Conservation (phyloP, 176 grass and related monocot genomes). For the Saccharum officinarum region DNA sequence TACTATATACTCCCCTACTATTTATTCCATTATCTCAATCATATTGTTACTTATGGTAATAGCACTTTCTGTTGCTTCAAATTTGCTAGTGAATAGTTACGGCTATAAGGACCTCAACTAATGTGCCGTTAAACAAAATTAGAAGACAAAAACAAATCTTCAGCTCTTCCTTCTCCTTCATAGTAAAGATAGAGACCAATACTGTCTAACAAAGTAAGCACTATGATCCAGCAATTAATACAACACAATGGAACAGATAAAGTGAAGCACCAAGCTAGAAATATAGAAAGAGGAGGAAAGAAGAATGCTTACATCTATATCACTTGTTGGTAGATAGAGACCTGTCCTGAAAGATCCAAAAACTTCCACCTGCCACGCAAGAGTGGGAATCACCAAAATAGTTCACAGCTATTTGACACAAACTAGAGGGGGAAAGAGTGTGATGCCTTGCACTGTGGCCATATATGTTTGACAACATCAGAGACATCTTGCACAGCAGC, state of each 20-base stretch:
- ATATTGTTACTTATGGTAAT: not conserved
- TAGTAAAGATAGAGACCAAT: not conserved
- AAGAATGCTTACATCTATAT: conserved; percentile 68
- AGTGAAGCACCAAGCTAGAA: not conserved
- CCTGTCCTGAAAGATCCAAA: conserved; percentile 99
- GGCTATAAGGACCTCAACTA: not conserved
- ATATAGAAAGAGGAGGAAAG: conserved; percentile 20
- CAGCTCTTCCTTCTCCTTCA: not conserved
- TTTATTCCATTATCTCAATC: not conserved
- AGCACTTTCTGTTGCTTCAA: not conserved
- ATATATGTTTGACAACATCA: conserved; percentile 88
- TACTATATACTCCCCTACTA: conserved; percentile 8
- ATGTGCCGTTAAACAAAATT: not conserved
- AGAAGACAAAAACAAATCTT: conserved; percentile 7
- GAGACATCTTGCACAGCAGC: conserved; percentile 74
- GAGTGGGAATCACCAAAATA: conserved; percentile 31
- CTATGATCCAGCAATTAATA: not conserved
- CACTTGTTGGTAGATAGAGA: conserved; percentile 92
- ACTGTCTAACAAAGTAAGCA: conserved; percentile 19
- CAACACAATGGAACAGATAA: not conserved
- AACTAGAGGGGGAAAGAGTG: not conserved
- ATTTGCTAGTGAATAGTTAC: not conserved
- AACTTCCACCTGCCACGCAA: conserved; percentile 74
- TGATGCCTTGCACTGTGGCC: conserved; percentile 77
- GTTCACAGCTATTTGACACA: conserved; percentile 11